Conservation (phyloP, 2,329 filamentous ascomycete genomes). For the Dendryphion nanum region DNA sequence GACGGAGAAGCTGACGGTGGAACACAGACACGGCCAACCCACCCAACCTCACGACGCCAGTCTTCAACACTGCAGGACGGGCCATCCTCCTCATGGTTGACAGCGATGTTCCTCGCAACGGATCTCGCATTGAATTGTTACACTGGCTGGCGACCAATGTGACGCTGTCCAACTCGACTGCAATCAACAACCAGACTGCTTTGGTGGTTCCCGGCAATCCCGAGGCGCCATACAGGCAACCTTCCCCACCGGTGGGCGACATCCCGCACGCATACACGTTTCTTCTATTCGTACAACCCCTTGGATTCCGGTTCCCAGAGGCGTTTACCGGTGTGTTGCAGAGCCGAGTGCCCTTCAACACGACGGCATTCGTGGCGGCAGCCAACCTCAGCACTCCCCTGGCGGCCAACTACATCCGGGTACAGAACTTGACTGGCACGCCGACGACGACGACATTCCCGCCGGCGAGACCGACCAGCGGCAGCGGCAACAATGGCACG, state of each 20-base stretch:
- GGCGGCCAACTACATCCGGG: conserved; percentile 41
- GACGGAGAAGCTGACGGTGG: neutral
- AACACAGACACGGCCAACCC: conserved; percentile 23
- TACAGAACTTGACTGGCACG: conserved; percentile 28
- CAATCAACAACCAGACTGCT: conserved; percentile 7
- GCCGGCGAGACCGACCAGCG: conserved; percentile 11
- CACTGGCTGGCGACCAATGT: conserved; percentile 34
- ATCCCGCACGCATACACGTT: conserved; percentile 29
- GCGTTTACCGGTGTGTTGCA: conserved; percentile 24
- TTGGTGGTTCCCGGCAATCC: conserved; percentile 13
- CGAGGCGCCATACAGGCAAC: conserved; percentile 24
- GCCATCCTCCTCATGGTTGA: conserved; percentile 32
- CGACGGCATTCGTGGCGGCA: conserved; percentile 32
- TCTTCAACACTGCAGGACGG: conserved; percentile 9
- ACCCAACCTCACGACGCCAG: conserved; percentile 21
- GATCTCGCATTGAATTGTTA: conserved; percentile 26
- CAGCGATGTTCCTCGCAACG: conserved; percentile 32
- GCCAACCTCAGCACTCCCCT: conserved; percentile 27
- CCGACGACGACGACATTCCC: conserved; percentile 19
- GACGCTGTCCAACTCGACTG: conserved; percentile 10
- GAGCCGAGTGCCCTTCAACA: conserved; percentile 34
- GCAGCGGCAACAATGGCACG: conserved; percentile 4
- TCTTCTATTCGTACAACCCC: conserved; percentile 26
- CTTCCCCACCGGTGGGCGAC: conserved; percentile 29
- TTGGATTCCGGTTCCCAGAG: conserved; percentile 23